Conservation (phyloP, 257 asterid species). For the Oldenlandia corymbosa region DNA sequence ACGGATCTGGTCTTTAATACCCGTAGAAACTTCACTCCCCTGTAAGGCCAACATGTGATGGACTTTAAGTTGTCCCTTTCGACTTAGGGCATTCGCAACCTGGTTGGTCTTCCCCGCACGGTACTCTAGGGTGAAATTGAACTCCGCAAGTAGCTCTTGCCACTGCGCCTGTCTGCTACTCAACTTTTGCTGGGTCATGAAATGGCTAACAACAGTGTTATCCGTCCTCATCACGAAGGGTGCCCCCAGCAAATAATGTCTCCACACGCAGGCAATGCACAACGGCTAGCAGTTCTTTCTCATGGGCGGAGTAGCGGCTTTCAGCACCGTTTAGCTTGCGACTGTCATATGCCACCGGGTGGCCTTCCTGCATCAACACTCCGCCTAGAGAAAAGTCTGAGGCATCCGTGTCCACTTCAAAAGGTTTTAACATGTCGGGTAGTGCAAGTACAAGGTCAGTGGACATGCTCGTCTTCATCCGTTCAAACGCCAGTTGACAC, state of each 20-base stretch:
- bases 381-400: not conserved
- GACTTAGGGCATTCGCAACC: too few relatives aligned
- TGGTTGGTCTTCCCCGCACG: not conserved
- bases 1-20: too few relatives aligned
- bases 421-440: not conserved
- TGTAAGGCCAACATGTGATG: not conserved
- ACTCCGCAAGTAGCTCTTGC: not conserved
- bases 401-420: not conserved
- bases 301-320: not conserved
- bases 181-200: not conserved
- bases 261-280: not conserved
- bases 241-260: not conserved
- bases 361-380: not conserved
- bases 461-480: not conserved
- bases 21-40: not conserved
- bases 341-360: not conserved
- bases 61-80: not conserved
- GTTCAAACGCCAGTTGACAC: not conserved
- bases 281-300: not conserved
- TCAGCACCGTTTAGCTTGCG: too few relatives aligned
- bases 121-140: not conserved
- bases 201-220: not conserved
- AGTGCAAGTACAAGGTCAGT: not conserved
- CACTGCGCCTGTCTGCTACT: not conserved
- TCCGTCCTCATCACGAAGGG: not conserved